Evolutionary conservation across 495 filamentous ascomycete genomes (phyloP).

Genomic region (Lentithecium fluviatile): DNA sequence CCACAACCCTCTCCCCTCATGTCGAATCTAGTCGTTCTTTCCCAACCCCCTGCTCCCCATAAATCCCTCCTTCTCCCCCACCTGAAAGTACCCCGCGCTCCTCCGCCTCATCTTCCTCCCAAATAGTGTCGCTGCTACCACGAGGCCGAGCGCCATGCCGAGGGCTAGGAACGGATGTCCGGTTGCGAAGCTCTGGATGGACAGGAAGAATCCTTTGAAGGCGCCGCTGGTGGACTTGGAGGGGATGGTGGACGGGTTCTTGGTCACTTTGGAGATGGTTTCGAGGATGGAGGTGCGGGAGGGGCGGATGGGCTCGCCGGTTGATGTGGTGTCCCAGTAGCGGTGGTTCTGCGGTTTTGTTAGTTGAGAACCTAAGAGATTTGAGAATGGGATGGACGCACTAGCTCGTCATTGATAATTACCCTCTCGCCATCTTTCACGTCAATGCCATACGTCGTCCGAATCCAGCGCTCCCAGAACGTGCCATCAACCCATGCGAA

Average conservation of each 20-base stretch:
- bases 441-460: conserved; percentile 89
- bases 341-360: conserved; percentile 64
- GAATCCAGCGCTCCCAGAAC: conserved; percentile 96
- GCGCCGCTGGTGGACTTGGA: conserved; percentile 81
- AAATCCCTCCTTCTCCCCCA: conserved; percentile 76
- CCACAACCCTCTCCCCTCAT: not conserved
- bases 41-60: conserved; percentile 60
- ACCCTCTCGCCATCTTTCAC: conserved; percentile 83
- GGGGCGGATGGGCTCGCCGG: conserved; percentile 80
- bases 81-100: conserved; percentile 66
- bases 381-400: conserved; percentile 50
- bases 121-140: conserved; percentile 52
- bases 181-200: conserved; percentile 62
- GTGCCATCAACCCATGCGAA: conserved; percentile 99
- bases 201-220: conserved; percentile 76
- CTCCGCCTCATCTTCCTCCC: conserved; percentile 44
- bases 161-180: conserved; percentile 72
- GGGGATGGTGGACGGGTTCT: conserved; percentile 72
- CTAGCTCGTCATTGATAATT: conserved; percentile 96
- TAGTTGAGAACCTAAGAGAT: conserved; percentile 1
- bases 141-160: conserved; percentile 57
- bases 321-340: conserved; percentile 93
- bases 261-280: conserved; percentile 75
- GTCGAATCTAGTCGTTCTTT: conserved; percentile 66
- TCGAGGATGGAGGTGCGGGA: conserved; percentile 93